A percentile compares a stretch with the other conserved stretches of the same genome.
Evolutionary conservation across 495 filamentous ascomycete species (phyloP).

Genomic region (Penicillium parvum): DNA sequence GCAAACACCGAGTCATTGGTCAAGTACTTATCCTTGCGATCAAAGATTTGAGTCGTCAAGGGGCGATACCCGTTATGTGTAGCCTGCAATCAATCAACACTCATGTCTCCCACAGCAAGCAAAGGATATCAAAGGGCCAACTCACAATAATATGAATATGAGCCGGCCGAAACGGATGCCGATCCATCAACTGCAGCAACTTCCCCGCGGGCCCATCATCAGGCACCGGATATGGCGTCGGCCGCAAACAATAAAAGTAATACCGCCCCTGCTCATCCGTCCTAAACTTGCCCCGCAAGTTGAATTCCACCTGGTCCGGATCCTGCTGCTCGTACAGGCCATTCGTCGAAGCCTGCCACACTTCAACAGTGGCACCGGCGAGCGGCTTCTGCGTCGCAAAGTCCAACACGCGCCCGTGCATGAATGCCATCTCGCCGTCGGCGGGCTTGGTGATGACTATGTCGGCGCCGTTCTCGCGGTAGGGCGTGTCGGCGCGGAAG

Average conservation of each 20-base stretch:
- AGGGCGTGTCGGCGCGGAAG: constrained; percentile 66
- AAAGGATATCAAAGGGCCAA: not conserved
- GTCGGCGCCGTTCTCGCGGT: constrained; percentile 56
- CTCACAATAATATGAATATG: constrained; percentile 81
- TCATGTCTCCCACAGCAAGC: constrained; percentile 6
- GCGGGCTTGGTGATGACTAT: constrained; percentile 56
- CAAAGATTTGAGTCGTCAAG: constrained; percentile 72
- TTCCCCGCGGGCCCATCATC: constrained; percentile 55
- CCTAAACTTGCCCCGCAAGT: constrained; percentile 66
- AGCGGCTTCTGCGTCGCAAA: constrained; percentile 54
- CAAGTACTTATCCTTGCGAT: constrained; percentile 58
- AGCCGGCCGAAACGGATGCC: constrained; percentile 76
- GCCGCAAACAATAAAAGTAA: constrained; percentile 61
- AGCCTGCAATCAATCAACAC: constrained; percentile 33
- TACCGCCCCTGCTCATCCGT: constrained; percentile 64
- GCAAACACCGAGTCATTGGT: constrained; percentile 69
- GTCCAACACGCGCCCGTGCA: constrained; percentile 61
- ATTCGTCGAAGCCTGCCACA: constrained; percentile 75
- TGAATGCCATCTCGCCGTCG: constrained; percentile 52
- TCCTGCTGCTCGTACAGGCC: constrained; percentile 82
- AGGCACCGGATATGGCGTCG: constrained; percentile 69
- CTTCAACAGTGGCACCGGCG: constrained; percentile 59
- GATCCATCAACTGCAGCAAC: constrained; percentile 53
- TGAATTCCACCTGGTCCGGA: constrained; percentile 63
- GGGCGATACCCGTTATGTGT: constrained; percentile 47